Base-by-base conservation (phyloP, 768 basidiomycete genomes). In the Boletus eberwhitei region DNA sequence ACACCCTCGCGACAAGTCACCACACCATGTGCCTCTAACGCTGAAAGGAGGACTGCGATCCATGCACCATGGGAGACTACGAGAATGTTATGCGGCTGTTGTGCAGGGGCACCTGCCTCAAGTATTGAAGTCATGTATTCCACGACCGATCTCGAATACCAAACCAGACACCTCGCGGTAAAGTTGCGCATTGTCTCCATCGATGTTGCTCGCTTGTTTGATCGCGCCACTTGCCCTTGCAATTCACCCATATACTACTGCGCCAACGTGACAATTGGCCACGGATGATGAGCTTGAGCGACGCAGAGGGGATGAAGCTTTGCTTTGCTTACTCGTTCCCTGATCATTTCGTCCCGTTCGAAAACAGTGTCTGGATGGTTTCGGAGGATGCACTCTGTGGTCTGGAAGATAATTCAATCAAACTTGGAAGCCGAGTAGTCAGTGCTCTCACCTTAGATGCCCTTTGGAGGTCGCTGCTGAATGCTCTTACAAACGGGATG, bases 381-480 rank as follows among this genome's bases (percentile, higher is more conserved):
- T 48, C 79, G 73, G 22, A 88, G 65, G 61, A 91, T 87, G 35
- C 71, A 71, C 62, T 85, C 78, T 17, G 86, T 85, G 2, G 90
- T 92, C 89, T 88, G 54, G 34, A 54, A 29, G 11, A 38, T 19
- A 41, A 26, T 39, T 50, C 21, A 11, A 12, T 47, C 29, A 21
- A 35, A 11, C 21, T 13, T 32, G 21, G 13, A 38, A 26, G 4
- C 22, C n/a, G 2, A 39, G 21, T 14, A 39, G 19, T 34, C 43
- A n/a, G 12, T 16, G 17, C 42, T 53, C 72, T 71, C 64, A 91
- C 91, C 73, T 82, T 78, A 44, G 70, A 71, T 13, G 91, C 90
- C 54, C 92, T 75, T 46, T 61, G 71, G 46, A 93, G 77, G 73
- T 92, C 88, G 64, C 91, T 93, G 55, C 80, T 82, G 64, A 80